Evolutionary conservation across 23 red algal species (phyloP), one percentile per base, ranked within the genome.

Genomic region (Gracilaria gracilis): DNA sequence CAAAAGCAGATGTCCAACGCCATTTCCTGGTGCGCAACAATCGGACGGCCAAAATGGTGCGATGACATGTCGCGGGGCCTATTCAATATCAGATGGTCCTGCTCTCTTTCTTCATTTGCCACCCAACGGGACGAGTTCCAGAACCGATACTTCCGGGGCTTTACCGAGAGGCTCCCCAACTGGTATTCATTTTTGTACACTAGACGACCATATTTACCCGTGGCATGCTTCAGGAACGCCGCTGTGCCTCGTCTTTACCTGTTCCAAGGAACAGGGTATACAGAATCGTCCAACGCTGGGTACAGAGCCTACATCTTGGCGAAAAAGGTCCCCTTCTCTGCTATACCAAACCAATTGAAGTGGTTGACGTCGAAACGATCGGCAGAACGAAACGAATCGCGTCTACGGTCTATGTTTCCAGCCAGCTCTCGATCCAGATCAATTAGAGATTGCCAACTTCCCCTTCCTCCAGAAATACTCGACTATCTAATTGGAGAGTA

Each of bases 251-350:
- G n/a, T n/a, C n/a, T n/a, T n/a, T n/a, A n/a, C n/a, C n/a, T n/a
- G n/a, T n/a, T n/a, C n/a, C n/a, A n/a, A n/a, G n/a, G 61, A 15
- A 29, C 21, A 9, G 24, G n/a, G 61, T n/a, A 9, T 66, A 9
- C 24, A 66, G 9, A 33, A n/a, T n/a, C n/a, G n/a, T 66, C 61
- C 9, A 66, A 66, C 24, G 61, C 61, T 66, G 61, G n/a, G 9
- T 66, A 66, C 29, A 24, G 21, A 15, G 61, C 61, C 21, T 33
- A 66, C 29, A 33, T 66, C 7, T 33, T 66, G 61, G 21, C 61
- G 24, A 66, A 66, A n/a, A 66, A 33, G 61, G 61, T 66, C 9
- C 61, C n/a, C n/a, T n/a, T n/a, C n/a, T n/a, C n/a, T n/a, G n/a
- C n/a, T n/a, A n/a, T n/a, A n/a, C n/a, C n/a, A 9, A 24, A 9